Percentiles rank a stretch among this genome's conserved stretches.
Evolutionary conservation across 2,329 filamentous ascomycete species (phyloP).

Genomic region (Xylariaceae sp.): DNA sequence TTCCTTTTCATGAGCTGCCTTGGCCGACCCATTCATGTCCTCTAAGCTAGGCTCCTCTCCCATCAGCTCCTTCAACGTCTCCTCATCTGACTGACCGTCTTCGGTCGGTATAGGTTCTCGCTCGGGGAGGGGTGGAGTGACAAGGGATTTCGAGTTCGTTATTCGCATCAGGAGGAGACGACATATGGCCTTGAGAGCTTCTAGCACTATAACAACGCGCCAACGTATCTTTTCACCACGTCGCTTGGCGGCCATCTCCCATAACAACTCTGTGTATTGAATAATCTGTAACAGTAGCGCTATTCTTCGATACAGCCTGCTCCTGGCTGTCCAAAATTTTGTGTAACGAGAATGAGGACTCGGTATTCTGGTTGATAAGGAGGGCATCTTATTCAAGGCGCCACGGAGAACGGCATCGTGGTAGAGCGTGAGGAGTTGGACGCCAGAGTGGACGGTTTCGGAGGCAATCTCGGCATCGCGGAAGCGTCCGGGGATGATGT

Average conservation of each 20-base stretch:
- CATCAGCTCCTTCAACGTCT: conserved; percentile 42
- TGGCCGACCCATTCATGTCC: conserved; percentile 52
- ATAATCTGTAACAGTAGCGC: conserved; percentile 87
- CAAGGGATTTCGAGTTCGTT: conserved; percentile 81
- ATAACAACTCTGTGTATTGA: conserved; percentile 93
- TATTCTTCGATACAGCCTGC: conserved; percentile 77
- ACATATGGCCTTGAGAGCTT: conserved; percentile 86
- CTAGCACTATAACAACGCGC: conserved; percentile 85
- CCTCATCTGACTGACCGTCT: conserved; percentile 59
- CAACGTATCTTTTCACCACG: conserved; percentile 82
- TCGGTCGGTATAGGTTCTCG: conserved; percentile 75
- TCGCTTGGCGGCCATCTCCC: conserved; percentile 95
- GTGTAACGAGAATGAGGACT: conserved; percentile 71
- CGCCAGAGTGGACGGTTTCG: conserved; percentile 86
- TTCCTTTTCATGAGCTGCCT: conserved; percentile 63
- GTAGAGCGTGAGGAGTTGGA: conserved; percentile 90
- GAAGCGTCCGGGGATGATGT: conserved; percentile 92
- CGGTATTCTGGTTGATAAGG: conserved; percentile 60
- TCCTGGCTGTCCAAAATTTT: conserved; percentile 68
- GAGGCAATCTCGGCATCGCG: conserved; percentile 94
- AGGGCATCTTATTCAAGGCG: conserved; percentile 66
- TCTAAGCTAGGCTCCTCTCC: conserved; percentile 46
- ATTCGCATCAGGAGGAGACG: conserved; percentile 79
- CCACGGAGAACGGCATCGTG: conserved; percentile 85
- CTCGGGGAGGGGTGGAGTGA: conserved; percentile 85